Evolutionary conservation across 768 basidiomycete species (phyloP), one percentile per base, ranked within the genome.

Genomic region (Kwoniella dendrophila): DNA sequence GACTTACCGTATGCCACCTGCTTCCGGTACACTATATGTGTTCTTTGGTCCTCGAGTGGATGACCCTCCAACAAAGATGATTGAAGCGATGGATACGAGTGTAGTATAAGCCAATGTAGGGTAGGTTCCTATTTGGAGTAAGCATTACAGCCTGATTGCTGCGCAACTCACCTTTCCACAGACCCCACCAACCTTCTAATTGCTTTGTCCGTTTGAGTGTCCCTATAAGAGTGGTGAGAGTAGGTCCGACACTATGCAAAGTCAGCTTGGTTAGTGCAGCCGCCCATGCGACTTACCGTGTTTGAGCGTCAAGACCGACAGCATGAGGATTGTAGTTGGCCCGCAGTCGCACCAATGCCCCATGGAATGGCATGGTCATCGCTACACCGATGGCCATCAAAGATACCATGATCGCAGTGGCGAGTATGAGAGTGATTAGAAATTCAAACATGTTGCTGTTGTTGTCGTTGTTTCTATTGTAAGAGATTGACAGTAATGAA

Each of bases 291-390:
- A 64, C 74, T 59, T 20, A 73, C 74, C 74, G 56, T 36, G 71
- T 75, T 60, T 76, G 71, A 1, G 70, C 69, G n/a, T 79, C 78
- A 24, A 79, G 54, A 1, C 76, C 76, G 0, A 79, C 74, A 18
- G 76, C 78, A 63, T 72, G 62, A 4, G 78, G 78, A 45, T 77
- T 79, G 51, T 79, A 79, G 49, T 79, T 79, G 33, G 76, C 73
- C 54, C 78, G 48, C 33, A 79, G 61, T 36, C 77, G 44, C 11
- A 79, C 71, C 41, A 79, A 38, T 4, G 78, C 78, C 3, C 78
- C 78, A 34, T 76, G 74, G 71, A 79, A 75, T 1, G 78, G 78
- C 76, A 75, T 77, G 27, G 74, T 75, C 20, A 79, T 54, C 2
- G 55, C 76, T 34, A 75, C 73, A 4, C 69, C 72, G 20, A 76